Evolutionary conservation across 2,329 filamentous ascomycete genomes (phyloP).

Genomic region (Calonectria henricotiae): DNA sequence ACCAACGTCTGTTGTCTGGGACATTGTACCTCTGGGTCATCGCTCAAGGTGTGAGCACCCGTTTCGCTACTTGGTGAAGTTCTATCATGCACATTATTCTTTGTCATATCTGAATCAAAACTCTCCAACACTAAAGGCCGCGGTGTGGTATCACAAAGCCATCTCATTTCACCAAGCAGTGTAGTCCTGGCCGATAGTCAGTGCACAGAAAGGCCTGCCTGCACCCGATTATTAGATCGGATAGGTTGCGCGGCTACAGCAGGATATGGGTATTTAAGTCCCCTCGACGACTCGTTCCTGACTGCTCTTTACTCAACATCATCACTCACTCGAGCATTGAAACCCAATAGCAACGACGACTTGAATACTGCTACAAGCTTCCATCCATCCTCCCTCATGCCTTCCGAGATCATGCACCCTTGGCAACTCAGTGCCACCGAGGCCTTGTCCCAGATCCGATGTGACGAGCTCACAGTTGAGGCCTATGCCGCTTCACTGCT

Average conservation of each 20-base stretch:
- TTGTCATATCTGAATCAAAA: slow-evolving; percentile 12
- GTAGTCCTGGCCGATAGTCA: slow-evolving; percentile 12
- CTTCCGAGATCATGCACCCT: slow-evolving; percentile 31
- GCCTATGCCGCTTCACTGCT: slow-evolving; percentile 67
- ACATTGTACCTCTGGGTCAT: neutral
- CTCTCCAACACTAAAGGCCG: neutral
- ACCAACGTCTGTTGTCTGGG: neutral
- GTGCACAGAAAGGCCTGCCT: neutral
- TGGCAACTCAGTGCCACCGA: slow-evolving; percentile 63
- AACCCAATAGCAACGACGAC: neutral
- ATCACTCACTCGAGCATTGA: neutral
- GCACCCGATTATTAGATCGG: slow-evolving; percentile 4
- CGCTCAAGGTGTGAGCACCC: slow-evolving; percentile 6
- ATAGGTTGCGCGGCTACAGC: neutral
- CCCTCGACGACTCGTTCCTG: neutral
- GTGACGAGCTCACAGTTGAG: slow-evolving; percentile 65
- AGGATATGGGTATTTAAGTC: slow-evolving; percentile 17
- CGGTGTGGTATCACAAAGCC: slow-evolving; percentile 11
- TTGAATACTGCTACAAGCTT: slow-evolving; percentile 31
- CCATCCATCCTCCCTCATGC: slow-evolving; percentile 31
- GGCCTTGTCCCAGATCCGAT: slow-evolving; percentile 59
- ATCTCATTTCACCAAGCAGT: slow-evolving; percentile 20
- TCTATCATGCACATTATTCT: neutral
- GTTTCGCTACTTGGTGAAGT: neutral
- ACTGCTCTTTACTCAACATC: neutral